These are phyloP conservation scores for Starmerella riodocensis DNA, from an alignment of 805 yeast species.

Conservation along the genomic window DNA sequence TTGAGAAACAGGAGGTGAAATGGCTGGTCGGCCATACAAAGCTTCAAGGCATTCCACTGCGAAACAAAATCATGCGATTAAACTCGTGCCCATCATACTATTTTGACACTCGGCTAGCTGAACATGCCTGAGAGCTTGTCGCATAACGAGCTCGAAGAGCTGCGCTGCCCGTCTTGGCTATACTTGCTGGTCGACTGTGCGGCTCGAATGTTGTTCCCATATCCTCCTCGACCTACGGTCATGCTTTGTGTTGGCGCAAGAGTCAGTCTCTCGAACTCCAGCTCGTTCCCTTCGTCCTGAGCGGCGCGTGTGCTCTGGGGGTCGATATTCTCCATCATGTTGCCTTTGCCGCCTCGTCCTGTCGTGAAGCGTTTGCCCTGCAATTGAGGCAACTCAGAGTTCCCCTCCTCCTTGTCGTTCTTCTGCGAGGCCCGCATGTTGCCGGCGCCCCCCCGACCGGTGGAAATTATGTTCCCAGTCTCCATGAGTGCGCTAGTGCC, in stretches of 20 bases:
- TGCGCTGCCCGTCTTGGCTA: neutral
- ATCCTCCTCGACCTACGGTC: constrained; percentile 52
- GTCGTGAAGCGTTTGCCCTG: constrained; percentile 44
- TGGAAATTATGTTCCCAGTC: constrained; percentile 32
- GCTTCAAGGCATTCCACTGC: neutral
- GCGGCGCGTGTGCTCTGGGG: constrained; percentile 41
- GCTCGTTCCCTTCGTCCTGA: constrained; percentile 46
- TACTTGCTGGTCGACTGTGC: constrained; percentile 2
- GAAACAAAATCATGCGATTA: neutral
- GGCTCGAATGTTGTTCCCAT: constrained; percentile 34
- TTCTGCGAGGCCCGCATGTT: constrained; percentile 45
- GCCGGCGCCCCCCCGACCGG: constrained; percentile 74
- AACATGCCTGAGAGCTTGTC: constrained; percentile 5
- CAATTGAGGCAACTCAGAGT: constrained; percentile 48
- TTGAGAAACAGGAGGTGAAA: neutral
- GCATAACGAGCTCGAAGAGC: constrained; percentile 3
- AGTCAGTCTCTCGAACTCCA: constrained; percentile 25
- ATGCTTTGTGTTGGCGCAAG: constrained; percentile 30
- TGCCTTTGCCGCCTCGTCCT: constrained; percentile 72
- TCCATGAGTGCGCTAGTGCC: neutral
- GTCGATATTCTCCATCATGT: constrained; percentile 52
- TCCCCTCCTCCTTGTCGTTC: constrained; percentile 39
- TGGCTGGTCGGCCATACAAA: neutral
- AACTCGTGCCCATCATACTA: constrained; percentile 1
- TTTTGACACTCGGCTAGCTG: too few species aligned